Percentiles rank a stretch among this genome's conserved stretches.
Conservation (phyloP, 176 grass and related monocot species). For the Eleusine indica region DNA sequence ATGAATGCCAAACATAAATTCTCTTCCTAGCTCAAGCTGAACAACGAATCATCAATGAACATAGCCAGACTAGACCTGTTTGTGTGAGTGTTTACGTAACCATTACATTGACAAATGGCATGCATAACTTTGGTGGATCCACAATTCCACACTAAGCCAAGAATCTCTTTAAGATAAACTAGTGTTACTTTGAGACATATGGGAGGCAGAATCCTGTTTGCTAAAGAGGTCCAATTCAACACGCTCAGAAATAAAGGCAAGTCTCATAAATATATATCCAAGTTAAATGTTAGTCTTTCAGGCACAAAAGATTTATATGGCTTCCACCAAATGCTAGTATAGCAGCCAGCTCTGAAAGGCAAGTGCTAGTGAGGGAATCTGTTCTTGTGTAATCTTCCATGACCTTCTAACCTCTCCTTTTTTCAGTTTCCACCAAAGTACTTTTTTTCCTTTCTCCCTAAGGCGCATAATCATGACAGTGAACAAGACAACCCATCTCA, state of each 20-base stretch:
- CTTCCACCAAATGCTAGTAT: neutral
- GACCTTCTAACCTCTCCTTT: neutral
- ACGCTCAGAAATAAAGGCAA: neutral
- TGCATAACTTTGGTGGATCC: neutral
- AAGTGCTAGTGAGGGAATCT: neutral
- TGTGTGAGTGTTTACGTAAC: neutral
- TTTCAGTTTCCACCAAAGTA: neutral
- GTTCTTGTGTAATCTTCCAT: neutral
- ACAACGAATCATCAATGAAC: neutral
- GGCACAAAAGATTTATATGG: neutral
- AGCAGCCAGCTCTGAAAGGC: neutral
- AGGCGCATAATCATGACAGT: neutral
- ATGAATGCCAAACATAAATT: neutral
- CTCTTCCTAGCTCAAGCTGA: neutral
- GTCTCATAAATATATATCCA: neutral
- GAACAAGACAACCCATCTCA: neutral
- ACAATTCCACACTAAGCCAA: neutral
- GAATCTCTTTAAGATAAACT: neutral
- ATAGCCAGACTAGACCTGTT: neutral
- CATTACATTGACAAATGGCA: too few relatives aligned
- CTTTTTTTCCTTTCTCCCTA: neutral
- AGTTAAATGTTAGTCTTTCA: neutral
- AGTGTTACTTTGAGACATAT: neutral
- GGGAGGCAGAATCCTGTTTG: neutral
- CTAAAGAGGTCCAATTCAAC: neutral